Evolutionary conservation across 257 asterid species (phyloP).

Genomic region (Vinca minor): DNA sequence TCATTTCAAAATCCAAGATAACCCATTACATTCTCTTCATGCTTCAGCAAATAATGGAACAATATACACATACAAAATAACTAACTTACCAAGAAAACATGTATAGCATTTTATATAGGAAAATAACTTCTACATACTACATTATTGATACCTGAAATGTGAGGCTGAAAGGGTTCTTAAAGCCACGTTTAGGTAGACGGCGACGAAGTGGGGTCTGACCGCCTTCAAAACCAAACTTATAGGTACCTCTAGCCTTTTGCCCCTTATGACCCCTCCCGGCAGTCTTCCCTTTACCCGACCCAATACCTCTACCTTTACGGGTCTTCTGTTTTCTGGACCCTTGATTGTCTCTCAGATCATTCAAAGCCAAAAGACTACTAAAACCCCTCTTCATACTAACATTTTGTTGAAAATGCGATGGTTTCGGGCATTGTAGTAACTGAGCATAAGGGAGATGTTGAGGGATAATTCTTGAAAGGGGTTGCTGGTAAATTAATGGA

Average conservation of each 20-base stretch:
- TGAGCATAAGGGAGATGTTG: slow-evolving; percentile 16
- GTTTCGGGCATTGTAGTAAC: slow-evolving; percentile 14
- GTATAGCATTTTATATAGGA: not conserved
- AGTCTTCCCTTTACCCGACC: slow-evolving; percentile 96
- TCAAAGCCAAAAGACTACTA: slow-evolving; percentile 60
- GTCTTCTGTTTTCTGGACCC: slow-evolving; percentile 78
- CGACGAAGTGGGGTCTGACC: slow-evolving; percentile 95
- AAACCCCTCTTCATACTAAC: slow-evolving; percentile 32
- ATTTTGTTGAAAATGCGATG: slow-evolving; percentile 16
- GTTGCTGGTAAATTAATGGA: slow-evolving; percentile 15
- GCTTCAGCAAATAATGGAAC: not conserved
- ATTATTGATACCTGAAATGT: slow-evolving; percentile 61
- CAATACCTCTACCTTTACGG: slow-evolving; percentile 90
- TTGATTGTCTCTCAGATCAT: slow-evolving; percentile 74
- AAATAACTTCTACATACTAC: not conserved
- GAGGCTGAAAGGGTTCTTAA: slow-evolving; percentile 76
- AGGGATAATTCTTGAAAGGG: slow-evolving; percentile 23
- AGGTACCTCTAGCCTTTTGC: slow-evolving; percentile 81
- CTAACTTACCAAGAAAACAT: not conserved
- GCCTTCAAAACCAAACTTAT: slow-evolving; percentile 92
- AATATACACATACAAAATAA: not conserved
- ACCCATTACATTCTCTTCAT: not conserved
- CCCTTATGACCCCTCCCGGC: slow-evolving; percentile 98
- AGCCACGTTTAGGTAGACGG: slow-evolving; percentile 85
- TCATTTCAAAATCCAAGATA: no score